Conservation (phyloP, 257 asterid species). For the Galeopsis tetrahit region DNA sequence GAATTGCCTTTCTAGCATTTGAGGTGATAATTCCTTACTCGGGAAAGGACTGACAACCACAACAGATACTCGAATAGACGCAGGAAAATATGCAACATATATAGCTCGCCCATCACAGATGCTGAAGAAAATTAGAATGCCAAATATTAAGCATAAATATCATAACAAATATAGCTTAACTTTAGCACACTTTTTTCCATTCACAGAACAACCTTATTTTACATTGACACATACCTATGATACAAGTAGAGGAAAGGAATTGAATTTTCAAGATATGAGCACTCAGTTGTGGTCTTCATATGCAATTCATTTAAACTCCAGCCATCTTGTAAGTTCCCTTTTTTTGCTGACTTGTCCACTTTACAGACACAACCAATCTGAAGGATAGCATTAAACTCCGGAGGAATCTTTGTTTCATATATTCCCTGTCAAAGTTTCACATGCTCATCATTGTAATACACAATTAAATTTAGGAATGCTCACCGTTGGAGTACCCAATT, state of each 20-base stretch:
- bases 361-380: slow-evolving; percentile 97
- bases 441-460: slow-evolving; percentile 21
- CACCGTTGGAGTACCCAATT: background rate
- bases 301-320: slow-evolving; percentile 91
- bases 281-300: slow-evolving; percentile 98
- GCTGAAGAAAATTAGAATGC: slow-evolving; percentile 53
- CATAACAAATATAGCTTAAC: slow-evolving; percentile 27
- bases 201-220: slow-evolving; percentile 18
- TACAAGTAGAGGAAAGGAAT: slow-evolving; percentile 82
- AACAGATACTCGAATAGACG: slow-evolving; percentile 66
- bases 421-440: slow-evolving; percentile 71
- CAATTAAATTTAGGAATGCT: slow-evolving; percentile 2
- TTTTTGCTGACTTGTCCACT: slow-evolving; percentile 84
- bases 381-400: slow-evolving; percentile 77
- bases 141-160: slow-evolving; percentile 17
- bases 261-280: slow-evolving; percentile 85
- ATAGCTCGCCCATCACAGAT: slow-evolving; percentile 86
- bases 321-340: slow-evolving; percentile 69
- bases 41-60: slow-evolving; percentile 93
- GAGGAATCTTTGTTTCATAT: slow-evolving; percentile 86
- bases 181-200: slow-evolving; percentile 6
- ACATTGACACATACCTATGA: slow-evolving; percentile 63
- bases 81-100: slow-evolving; percentile 81
- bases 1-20: slow-evolving; percentile 86
- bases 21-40: slow-evolving; percentile 83